These are phyloP conservation scores for Cardamine chenopodiifolia DNA, from an alignment of 345 rosid species.

Conservation along the genomic window DNA sequence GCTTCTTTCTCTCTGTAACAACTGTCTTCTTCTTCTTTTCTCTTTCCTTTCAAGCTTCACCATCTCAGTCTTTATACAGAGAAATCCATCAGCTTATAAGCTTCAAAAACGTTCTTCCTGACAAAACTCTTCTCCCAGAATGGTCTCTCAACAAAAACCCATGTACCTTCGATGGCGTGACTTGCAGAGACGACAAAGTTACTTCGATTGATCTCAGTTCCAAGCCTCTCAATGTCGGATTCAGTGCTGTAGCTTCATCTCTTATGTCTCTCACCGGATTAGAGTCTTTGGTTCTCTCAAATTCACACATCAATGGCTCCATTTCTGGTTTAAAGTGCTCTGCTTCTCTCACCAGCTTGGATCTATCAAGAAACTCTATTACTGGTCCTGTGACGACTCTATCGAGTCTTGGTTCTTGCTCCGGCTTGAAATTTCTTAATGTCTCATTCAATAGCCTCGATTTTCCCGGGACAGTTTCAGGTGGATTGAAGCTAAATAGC, in stretches of 20 bases:
- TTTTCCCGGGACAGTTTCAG: slow-evolving; percentile 46
- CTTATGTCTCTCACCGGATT: slow-evolving; percentile 58
- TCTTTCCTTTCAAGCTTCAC: slow-evolving; percentile 42
- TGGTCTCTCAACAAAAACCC: slow-evolving; percentile 70
- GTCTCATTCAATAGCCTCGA: slow-evolving; percentile 66
- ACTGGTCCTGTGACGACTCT: slow-evolving; percentile 63
- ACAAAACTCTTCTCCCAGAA: slow-evolving; percentile 53
- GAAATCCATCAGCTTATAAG: slow-evolving; percentile 62
- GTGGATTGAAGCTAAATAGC: slow-evolving; percentile 52
- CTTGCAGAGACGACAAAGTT: slow-evolving; percentile 62
- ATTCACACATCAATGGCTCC: slow-evolving; percentile 61
- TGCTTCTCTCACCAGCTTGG: slow-evolving; percentile 56
- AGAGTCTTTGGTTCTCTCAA: slow-evolving; percentile 56
- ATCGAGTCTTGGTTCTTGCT: slow-evolving; percentile 57
- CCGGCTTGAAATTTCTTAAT: slow-evolving; percentile 56
- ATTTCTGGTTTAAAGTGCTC: slow-evolving; percentile 73
- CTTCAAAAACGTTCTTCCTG: slow-evolving; percentile 59
- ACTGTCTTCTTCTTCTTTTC: slow-evolving; percentile 26
- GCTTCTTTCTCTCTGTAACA: slow-evolving; percentile 40
- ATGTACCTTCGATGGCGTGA: slow-evolving; percentile 67
- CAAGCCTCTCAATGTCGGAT: slow-evolving; percentile 53
- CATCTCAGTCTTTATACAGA: slow-evolving; percentile 36
- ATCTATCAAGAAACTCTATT: slow-evolving; percentile 71
- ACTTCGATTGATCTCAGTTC: slow-evolving; percentile 60
- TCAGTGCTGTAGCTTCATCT: slow-evolving; percentile 56